Conservation (phyloP, 129 eudicot genomes). For the sunflower (Helianthus annuus) region DNA sequence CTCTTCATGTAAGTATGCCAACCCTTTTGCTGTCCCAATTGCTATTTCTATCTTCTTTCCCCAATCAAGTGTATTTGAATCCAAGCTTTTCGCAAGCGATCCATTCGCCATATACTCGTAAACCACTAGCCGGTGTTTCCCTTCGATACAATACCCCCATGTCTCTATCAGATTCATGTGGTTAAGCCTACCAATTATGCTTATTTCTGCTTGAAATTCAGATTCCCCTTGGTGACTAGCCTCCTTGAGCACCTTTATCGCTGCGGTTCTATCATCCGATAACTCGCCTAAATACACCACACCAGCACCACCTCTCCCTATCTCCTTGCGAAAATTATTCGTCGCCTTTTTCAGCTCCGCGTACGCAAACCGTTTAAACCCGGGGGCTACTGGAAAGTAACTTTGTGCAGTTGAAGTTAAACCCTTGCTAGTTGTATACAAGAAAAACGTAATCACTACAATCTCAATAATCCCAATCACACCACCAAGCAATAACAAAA, state of each 20-base stretch:
- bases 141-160: conserved; percentile 55
- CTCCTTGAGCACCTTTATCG: conserved; percentile 43
- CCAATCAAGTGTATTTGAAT: conserved; percentile 41
- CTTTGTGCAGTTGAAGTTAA: conserved; percentile 16
- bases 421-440: conserved; percentile 10
- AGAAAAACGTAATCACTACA: conserved; percentile 19
- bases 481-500: conserved; percentile 34
- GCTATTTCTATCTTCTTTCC: conserved; percentile 42
- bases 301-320: conserved; percentile 51
- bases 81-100: conserved; percentile 30
- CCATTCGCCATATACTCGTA: conserved; percentile 51
- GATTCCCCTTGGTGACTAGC: conserved; percentile 43
- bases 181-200: conserved; percentile 49
- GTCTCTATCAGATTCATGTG: conserved; percentile 51
- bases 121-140: conserved; percentile 48
- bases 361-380: conserved; percentile 44
- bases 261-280: conserved; percentile 31
- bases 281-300: conserved; percentile 45
- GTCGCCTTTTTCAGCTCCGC: conserved; percentile 54
- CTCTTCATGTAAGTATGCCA: conserved; percentile 64
- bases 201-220: conserved; percentile 50
- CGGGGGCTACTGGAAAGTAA: conserved; percentile 35
- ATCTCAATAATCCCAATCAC: conserved; percentile 45
- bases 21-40: conserved; percentile 57
- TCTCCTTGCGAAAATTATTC: conserved; percentile 36